Conservation (phyloP, 495 filamentous ascomycete genomes). For the Trichoderma parareesei region DNA sequence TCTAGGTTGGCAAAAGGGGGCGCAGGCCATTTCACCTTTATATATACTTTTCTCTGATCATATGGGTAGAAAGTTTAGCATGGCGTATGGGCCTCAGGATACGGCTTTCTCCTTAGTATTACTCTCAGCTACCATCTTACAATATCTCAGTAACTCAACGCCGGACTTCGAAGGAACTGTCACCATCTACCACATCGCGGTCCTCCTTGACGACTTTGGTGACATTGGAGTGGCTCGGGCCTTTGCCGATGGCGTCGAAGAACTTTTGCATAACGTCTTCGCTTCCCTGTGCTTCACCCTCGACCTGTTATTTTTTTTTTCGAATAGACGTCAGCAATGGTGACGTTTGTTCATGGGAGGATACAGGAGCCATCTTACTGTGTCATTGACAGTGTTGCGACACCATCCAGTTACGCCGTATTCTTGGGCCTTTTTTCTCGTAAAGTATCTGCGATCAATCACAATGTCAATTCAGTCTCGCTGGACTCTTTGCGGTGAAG, state of each 20-base stretch:
- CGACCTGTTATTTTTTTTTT: constrained; percentile 47
- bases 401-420: constrained; percentile 71
- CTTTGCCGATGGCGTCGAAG: constrained; percentile 66
- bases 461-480: neutral
- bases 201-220: constrained; percentile 62
- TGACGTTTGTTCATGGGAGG: neutral
- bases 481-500: too few relatives aligned
- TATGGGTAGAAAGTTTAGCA: neutral
- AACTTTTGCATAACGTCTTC: constrained; percentile 56
- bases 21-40: neutral
- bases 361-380: constrained; percentile 35
- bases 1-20: constrained; percentile 23
- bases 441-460: constrained; percentile 45
- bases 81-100: neutral
- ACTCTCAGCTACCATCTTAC: neutral
- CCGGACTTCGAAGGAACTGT: constrained; percentile 53
- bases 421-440: constrained; percentile 55
- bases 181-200: constrained; percentile 51
- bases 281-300: constrained; percentile 79
- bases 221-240: constrained; percentile 60
- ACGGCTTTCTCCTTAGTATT: neutral
- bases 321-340: neutral
- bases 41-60: neutral
- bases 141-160: constrained; percentile 15
- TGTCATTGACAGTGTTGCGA: constrained; percentile 63